Evolutionary conservation across 139 green algal species (phyloP).

Genomic region (Chlorella sp.): DNA sequence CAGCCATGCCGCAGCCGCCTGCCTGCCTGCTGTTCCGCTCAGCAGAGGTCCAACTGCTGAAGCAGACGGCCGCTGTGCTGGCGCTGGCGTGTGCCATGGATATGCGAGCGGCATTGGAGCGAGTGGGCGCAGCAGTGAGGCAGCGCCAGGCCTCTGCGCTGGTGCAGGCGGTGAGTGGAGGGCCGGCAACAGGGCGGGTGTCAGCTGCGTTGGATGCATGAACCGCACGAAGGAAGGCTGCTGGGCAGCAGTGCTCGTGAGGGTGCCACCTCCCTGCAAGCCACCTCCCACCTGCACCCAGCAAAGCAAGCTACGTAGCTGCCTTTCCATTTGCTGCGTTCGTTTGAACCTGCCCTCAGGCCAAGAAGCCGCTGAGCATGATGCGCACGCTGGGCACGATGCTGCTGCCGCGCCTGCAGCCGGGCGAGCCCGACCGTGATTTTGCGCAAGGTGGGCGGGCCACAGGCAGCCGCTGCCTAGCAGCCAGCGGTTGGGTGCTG

Average conservation of each 20-base stretch:
- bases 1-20: slow-evolving; percentile 20
- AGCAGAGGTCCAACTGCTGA: slow-evolving; percentile 52
- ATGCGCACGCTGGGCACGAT: slow-evolving; percentile 71
- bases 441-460: slow-evolving; percentile 55
- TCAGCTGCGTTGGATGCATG: no score
- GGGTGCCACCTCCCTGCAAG: no score
- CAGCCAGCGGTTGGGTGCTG: no score
- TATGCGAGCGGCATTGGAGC: slow-evolving; percentile 52
- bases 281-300: no score
- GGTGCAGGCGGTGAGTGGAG: slow-evolving; percentile 43
- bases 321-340: neutral
- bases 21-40: slow-evolving; percentile 20
- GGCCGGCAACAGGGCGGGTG: neutral
- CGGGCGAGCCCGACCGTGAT: slow-evolving; percentile 60
- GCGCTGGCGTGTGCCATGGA: slow-evolving; percentile 68
- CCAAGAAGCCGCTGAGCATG: slow-evolving; percentile 58
- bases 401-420: slow-evolving; percentile 61
- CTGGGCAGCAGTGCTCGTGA: no score
- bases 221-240: no score
- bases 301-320: no score
- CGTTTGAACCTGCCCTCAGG: slow-evolving; percentile 13
- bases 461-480: no score
- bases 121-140: slow-evolving; percentile 31
- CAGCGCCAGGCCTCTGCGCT: slow-evolving; percentile 51
- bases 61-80: slow-evolving; percentile 55